Base-by-base conservation (phyloP, 2,329 filamentous ascomycete genomes). In the Talaromyces albobiverticillius region DNA sequence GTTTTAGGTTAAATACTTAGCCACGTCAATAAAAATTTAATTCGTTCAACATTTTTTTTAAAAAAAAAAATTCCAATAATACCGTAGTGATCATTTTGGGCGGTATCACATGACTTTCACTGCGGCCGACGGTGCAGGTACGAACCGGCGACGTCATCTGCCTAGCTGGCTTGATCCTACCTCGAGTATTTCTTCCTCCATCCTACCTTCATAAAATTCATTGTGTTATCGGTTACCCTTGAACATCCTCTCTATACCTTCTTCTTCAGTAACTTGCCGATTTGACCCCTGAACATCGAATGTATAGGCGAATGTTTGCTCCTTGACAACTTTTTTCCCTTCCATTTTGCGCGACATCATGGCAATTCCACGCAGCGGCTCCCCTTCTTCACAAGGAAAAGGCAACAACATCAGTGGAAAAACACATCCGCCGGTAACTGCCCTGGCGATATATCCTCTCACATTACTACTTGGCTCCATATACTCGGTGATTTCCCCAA, bases 401-500 rank as follows among this genome's bases (percentile, higher is more conserved):
- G 13, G 41, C 14, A 42, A 34, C 47, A 34, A 25, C 41, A 45
- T 20, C 14, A 46, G 34, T 26, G n/a, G n/a, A 32, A 56, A 29
- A 23, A 46, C 47, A 7, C 54, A 53, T 26, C 77, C 86, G 64
- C 89, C 95, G 67, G 73, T 79, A 22, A 63, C 82, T 53, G 76
- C 86, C 20, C 81, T 96, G 26, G 70, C 76, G 2, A 74, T 89
- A 57, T 97, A 96, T 75, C 93, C 93, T 3, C 63, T 76, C 23
- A 86, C 92, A 6, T 84, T 99, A 55, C 59, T 90, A 53, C 82
- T 96, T 61, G 94, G 94, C 60, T 88, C 89, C 25, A 66, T 95
- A 61, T 96, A 90, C 79, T 87, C 87, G 43, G 75, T 84, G 32
- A 73, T 97, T 50, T 92, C 90, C 16, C 91, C 91, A 1, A 76